These are phyloP conservation scores for Penicillium sp. DNA, from an alignment of 2,329 filamentous ascomycete species.

Conservation along the genomic window DNA sequence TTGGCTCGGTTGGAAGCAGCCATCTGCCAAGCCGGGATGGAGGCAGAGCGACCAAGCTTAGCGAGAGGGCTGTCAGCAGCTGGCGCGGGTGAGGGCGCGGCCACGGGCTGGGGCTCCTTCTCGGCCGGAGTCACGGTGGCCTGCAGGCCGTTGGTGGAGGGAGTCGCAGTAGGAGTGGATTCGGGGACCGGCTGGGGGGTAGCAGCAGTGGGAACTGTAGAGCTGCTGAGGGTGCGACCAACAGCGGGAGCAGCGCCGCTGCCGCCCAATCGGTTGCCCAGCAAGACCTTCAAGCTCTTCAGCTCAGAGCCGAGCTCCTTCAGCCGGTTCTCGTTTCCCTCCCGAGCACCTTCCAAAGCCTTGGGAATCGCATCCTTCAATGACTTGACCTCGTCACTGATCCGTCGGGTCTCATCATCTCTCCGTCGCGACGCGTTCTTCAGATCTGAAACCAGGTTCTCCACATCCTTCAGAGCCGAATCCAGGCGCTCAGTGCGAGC, in stretches of 20 bases:
- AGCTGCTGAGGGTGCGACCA: constrained; percentile 33
- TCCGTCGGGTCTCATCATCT: constrained; percentile 82
- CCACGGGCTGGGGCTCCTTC: constrained; percentile 30
- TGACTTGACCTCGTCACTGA: constrained; percentile 81
- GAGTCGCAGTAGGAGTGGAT: constrained; percentile 22
- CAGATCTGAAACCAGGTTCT: constrained; percentile 77
- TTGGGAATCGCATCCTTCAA: constrained; percentile 85
- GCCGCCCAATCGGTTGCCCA: constrained; percentile 63
- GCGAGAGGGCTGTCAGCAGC: constrained; percentile 51
- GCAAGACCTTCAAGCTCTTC: constrained; percentile 86
- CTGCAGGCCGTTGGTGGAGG: constrained; percentile 32
- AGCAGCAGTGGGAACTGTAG: constrained; percentile 25
- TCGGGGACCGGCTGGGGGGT: constrained; percentile 27
- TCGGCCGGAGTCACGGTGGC: constrained; percentile 32
- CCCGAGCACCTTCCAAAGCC: constrained; percentile 84
- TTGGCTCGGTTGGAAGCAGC: constrained; percentile 62
- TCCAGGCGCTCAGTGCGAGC: constrained; percentile 82
- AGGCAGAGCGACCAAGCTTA: constrained; percentile 57
- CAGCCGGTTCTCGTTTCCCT: constrained; percentile 75
- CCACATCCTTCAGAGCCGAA: constrained; percentile 76
- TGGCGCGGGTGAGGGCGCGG: constrained; percentile 31
- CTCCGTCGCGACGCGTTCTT: constrained; percentile 78
- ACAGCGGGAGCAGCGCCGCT: constrained; percentile 35
- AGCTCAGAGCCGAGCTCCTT: constrained; percentile 85
- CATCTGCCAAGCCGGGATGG: constrained; percentile 80